Evolutionary conservation across 768 basidiomycete genomes (phyloP).

Genomic region (Mycena rebaudengoi): DNA sequence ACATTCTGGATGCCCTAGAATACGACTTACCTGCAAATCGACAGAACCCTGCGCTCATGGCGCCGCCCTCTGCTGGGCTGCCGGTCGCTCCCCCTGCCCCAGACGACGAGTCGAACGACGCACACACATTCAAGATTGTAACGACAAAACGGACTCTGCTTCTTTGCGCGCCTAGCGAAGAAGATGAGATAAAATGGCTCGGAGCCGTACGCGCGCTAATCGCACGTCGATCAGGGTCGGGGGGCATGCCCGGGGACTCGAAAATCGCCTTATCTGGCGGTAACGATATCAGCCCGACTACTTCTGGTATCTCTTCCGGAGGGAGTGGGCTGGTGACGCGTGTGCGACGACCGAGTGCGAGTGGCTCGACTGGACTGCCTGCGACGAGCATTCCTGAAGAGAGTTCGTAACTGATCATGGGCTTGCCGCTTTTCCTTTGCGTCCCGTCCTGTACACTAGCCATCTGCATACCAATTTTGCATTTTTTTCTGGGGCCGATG

Average conservation of each 20-base stretch:
- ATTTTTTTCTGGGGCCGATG: not conserved
- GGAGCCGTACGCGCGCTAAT: constrained; percentile 94
- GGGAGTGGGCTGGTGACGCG: constrained; percentile 53
- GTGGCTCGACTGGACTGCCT: constrained; percentile 36
- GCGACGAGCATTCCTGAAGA: not conserved
- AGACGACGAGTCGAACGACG: constrained; percentile 51
- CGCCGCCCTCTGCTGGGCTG: constrained; percentile 31
- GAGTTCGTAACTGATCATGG: not conserved
- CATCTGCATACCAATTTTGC: not conserved
- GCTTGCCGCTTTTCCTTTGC: not conserved
- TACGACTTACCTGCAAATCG: constrained; percentile 71
- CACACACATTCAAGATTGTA: constrained; percentile 92
- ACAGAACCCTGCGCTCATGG: constrained; percentile 50
- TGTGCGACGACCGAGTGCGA: constrained; percentile 56
- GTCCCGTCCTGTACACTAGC: not conserved
- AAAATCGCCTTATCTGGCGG: constrained; percentile 30
- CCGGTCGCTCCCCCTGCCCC: not conserved
- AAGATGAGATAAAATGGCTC: constrained; percentile 98
- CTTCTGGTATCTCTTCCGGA: constrained; percentile 31
- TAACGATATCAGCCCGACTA: constrained; percentile 30
- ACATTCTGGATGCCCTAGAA: constrained; percentile 93
- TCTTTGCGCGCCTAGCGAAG: constrained; percentile 94
- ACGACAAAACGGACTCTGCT: constrained; percentile 91
- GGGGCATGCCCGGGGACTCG: constrained; percentile 57
- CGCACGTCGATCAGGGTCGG: constrained; percentile 68